These are phyloP conservation scores for Candolleomyces eurysporus DNA, from an alignment of 768 basidiomycete species.

Conservation along the genomic window DNA sequence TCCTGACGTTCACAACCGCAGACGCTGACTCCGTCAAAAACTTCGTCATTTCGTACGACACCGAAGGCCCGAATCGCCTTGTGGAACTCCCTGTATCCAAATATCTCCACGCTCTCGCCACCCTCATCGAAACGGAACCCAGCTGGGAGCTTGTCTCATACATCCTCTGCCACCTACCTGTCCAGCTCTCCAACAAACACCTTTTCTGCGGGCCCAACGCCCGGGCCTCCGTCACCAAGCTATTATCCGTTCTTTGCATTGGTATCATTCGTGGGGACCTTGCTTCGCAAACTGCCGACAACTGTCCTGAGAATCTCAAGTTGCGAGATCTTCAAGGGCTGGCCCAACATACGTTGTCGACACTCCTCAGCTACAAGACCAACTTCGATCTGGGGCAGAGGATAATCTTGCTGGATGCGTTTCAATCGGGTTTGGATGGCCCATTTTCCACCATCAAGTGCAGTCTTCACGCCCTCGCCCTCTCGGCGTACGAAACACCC, in stretches of 20 bases:
- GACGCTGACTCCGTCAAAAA: conserved; percentile 67
- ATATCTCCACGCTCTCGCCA: conserved; percentile 64
- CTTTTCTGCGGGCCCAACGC: conserved; percentile 90
- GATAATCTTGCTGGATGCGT: conserved; percentile 71
- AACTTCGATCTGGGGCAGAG: conserved; percentile 70
- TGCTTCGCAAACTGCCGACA: conserved; percentile 47
- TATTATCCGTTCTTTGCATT: conserved; percentile 68
- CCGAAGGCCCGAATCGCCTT: conserved; percentile 36
- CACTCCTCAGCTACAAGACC: conserved; percentile 81
- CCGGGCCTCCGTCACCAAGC: conserved; percentile 53
- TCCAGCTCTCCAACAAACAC: conserved; percentile 93
- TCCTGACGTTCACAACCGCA: conserved; percentile 50
- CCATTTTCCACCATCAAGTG: conserved; percentile 79
- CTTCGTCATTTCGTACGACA: conserved; percentile 57
- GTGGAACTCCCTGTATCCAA: conserved; percentile 69
- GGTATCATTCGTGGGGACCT: conserved; percentile 60
- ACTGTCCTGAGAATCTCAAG: conserved; percentile 62
- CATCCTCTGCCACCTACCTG: conserved; percentile 84
- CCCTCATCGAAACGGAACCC: conserved; percentile 68
- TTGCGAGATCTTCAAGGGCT: conserved; percentile 83
- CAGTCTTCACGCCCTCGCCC: conserved; percentile 84
- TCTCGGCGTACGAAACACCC: conserved; percentile 85
- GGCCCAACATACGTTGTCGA: conserved; percentile 83
- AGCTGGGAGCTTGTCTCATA: conserved; percentile 96
- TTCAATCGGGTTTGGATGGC: conserved; percentile 67